Percentiles rank a stretch among this genome's conserved stretches.
These are phyloP conservation scores for Bimuria novae-zelandiae DNA, from an alignment of 2,329 filamentous ascomycete species.

Conservation along the genomic window DNA sequence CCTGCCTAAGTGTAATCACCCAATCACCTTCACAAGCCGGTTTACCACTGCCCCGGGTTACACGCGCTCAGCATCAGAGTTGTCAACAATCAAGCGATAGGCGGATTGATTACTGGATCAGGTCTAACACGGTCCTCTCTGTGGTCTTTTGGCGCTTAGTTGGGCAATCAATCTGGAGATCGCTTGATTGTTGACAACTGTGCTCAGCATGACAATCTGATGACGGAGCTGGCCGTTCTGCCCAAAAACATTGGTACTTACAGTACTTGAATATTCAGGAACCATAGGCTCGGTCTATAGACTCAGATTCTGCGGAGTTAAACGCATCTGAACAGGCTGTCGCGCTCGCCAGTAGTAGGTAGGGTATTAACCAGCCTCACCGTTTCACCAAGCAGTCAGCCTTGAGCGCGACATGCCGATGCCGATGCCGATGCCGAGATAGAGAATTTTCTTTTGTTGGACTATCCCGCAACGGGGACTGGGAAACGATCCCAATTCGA, in stretches of 20 bases:
- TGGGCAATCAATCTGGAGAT: too few species aligned
- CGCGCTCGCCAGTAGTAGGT: conserved; percentile 22
- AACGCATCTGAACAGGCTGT: conserved; percentile 25
- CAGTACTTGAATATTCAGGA: conserved; percentile 23
- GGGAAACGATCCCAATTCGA: not conserved
- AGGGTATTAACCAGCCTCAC: not conserved
- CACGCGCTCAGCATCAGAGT: too few species aligned
- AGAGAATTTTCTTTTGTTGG: not conserved
- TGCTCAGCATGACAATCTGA: too few species aligned
- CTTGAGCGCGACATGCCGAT: conserved; percentile 5
- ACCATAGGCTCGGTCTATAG: conserved; percentile 25
- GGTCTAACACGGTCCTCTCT: too few species aligned
- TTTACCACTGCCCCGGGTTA: too few species aligned
- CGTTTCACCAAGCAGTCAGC: not conserved
- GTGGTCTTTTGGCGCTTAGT: too few species aligned
- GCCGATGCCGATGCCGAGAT: conserved; percentile 9
- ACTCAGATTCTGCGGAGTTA: conserved; percentile 30
- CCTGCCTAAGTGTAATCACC: too few species aligned
- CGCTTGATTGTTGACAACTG: too few species aligned
- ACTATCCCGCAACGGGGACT: conserved; percentile 10
- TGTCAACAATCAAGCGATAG: too few species aligned
- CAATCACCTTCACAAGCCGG: too few species aligned
- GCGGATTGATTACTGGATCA: too few species aligned
- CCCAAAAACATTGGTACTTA: too few species aligned
- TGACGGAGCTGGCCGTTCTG: conserved; percentile 25